phyloP scores from a whole-genome alignment of 208 protist species.

The Trypanosoma brucei region DNA sequence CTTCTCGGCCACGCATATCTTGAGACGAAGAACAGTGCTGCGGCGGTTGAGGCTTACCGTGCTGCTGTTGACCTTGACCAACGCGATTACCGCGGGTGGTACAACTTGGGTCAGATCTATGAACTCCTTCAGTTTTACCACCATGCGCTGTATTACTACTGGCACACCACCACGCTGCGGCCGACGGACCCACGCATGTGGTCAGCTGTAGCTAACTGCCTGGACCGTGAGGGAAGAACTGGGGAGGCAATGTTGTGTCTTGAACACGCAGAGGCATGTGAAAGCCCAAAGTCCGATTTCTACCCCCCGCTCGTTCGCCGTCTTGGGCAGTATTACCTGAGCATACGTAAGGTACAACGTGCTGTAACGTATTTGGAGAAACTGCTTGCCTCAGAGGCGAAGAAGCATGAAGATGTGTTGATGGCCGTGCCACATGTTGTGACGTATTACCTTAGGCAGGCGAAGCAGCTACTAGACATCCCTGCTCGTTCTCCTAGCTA shows the following conservation, averaged over 20 bases:
- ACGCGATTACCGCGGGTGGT: constrained; percentile 95
- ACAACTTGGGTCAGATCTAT: constrained; percentile 97
- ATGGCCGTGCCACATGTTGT: constrained; percentile 65
- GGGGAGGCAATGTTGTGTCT: constrained; percentile 69
- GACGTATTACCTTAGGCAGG: constrained; percentile 54
- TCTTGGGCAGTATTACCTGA: constrained; percentile 67
- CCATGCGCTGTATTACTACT: constrained; percentile 96
- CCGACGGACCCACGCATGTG: constrained; percentile 95
- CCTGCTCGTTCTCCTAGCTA: constrained; percentile 48
- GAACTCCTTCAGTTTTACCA: constrained; percentile 93
- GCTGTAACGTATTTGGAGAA: constrained; percentile 68
- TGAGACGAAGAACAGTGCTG: constrained; percentile 93
- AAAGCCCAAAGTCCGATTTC: constrained; percentile 29
- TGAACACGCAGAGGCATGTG: constrained; percentile 66
- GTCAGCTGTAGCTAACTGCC: constrained; percentile 73
- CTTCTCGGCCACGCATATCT: constrained; percentile 97
- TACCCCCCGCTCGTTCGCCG: constrained; percentile 69
- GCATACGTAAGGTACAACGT: constrained; percentile 29
- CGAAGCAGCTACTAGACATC: constrained; percentile 41
- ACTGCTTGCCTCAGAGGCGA: constrained; percentile 37
- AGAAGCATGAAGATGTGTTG: constrained; percentile 41
- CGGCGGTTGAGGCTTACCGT: constrained; percentile 95
- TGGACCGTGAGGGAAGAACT: constrained; percentile 69
- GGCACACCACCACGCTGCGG: constrained; percentile 89
- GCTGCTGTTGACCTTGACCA: constrained; percentile 91